Percentiles rank a stretch among this genome's conserved stretches.
Conservation (phyloP, 768 basidiomycete genomes). For the Rhizopogon salebrosus region DNA sequence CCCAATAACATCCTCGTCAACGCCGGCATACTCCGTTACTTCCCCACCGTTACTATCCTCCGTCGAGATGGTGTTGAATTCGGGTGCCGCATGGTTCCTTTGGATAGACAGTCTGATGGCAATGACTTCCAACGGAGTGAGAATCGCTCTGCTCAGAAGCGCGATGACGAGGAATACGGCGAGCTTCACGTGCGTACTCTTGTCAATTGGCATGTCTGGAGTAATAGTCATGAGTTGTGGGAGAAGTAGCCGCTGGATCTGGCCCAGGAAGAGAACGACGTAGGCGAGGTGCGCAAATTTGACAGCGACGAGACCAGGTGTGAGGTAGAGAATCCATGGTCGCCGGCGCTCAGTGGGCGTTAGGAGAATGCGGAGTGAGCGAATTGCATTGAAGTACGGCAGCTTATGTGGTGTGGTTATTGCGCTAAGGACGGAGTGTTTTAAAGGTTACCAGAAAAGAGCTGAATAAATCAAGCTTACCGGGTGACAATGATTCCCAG, state of each 20-base stretch:
- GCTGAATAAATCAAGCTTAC: constrained; percentile 33
- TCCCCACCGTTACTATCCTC: constrained; percentile 61
- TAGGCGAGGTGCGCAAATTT: constrained; percentile 41
- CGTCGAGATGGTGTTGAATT: constrained; percentile 70
- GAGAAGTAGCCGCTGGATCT: constrained; percentile 48
- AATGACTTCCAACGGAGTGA: constrained; percentile 79
- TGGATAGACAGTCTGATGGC: constrained; percentile 76
- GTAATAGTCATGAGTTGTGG: constrained; percentile 39
- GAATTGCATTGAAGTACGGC: constrained; percentile 51
- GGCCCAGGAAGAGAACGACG: constrained; percentile 36
- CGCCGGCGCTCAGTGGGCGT: constrained; percentile 76
- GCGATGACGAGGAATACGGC: constrained; percentile 54
- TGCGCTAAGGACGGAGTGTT: constrained; percentile 40
- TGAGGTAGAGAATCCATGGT: constrained; percentile 79
- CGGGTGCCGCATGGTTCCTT: constrained; percentile 72
- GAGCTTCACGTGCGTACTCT: constrained; percentile 46
- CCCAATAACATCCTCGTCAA: constrained; percentile 84
- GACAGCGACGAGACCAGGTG: constrained; percentile 55
- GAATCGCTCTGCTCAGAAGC: constrained; percentile 47
- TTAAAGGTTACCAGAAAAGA: not conserved
- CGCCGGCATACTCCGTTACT: constrained; percentile 56
- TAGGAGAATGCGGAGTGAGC: constrained; percentile 63
- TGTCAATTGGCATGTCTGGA: constrained; percentile 27
- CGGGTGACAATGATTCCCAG: constrained; percentile 72
- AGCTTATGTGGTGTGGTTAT: constrained; percentile 81